Conservation (phyloP, 2,329 filamentous ascomycete species). For the Aspergillus pseudonomiae region DNA sequence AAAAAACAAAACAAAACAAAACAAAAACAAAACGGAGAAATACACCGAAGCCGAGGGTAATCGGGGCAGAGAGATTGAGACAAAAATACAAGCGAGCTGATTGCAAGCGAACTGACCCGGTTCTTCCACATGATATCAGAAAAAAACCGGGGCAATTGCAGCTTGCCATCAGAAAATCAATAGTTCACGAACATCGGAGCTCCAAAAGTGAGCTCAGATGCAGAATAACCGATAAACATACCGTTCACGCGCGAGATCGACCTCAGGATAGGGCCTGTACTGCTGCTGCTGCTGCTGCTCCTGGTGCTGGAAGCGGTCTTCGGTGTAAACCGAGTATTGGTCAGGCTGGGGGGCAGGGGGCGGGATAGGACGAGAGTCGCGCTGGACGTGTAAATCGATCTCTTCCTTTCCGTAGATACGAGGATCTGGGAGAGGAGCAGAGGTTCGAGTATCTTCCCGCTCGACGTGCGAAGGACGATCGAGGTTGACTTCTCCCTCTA, state of each 20-base stretch:
- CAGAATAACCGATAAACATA: constrained; percentile 39
- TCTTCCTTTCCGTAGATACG: constrained; percentile 79
- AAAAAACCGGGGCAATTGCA: not conserved
- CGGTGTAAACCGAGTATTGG: constrained; percentile 29
- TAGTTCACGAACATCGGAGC: not conserved
- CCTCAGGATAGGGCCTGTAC: constrained; percentile 45
- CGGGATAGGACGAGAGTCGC: constrained; percentile 37
- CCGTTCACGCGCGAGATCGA: constrained; percentile 56
- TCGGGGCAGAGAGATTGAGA: not conserved
- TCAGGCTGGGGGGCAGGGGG: constrained; percentile 36
- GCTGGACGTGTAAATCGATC: constrained; percentile 76
- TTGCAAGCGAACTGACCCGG: not conserved
- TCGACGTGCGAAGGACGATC: constrained; percentile 78
- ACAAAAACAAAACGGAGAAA: constrained; percentile 14
- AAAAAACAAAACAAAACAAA: constrained; percentile 13
- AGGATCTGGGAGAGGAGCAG: constrained; percentile 65
- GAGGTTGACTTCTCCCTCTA: constrained; percentile 87
- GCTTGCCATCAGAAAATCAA: not conserved
- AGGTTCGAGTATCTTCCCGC: constrained; percentile 93
- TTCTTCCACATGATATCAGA: not conserved
- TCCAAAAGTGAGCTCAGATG: constrained; percentile 19
- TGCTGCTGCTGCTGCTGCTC: constrained; percentile 36
- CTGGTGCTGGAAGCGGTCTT: constrained; percentile 38
- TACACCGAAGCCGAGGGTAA: constrained; percentile 4
- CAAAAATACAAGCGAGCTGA: not conserved